phyloP scores from a whole-genome alignment of 169 alveolate species.

The Eimeria brunetti region DNA sequence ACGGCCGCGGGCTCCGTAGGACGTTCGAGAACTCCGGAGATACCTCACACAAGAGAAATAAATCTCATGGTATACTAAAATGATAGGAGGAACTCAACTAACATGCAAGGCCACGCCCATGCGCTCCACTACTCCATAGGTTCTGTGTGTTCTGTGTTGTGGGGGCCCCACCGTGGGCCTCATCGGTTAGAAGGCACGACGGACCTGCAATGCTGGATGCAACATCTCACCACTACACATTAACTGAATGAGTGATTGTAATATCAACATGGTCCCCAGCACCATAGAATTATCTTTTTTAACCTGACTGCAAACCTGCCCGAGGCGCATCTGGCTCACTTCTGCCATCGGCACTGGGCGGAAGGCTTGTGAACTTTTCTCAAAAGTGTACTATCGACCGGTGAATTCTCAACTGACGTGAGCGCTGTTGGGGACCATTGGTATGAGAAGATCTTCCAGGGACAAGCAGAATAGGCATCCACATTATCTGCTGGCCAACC shows the following conservation, averaged over 20 bases:
- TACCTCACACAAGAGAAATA: neutral
- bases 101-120: neutral
- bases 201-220: neutral
- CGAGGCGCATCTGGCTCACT: neutral
- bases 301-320: neutral
- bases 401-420: neutral
- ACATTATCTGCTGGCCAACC: neutral
- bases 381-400: neutral
- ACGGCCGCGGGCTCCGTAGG: neutral
- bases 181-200: neutral
- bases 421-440: neutral
- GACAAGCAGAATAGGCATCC: neutral
- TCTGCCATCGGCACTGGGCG: neutral
- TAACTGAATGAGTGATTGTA: neutral
- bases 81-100: neutral
- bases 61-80: neutral
- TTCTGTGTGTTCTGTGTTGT: neutral
- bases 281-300: no score
- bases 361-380: neutral
- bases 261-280: neutral
- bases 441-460: neutral
- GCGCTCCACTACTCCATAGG: neutral
- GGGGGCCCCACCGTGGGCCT: slow-evolving; percentile 18
- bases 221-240: neutral
- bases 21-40: neutral